A percentile compares a stretch with the other conserved stretches of the same genome.
phyloP scores from a whole-genome alignment of 805 yeast genomes.

The Yamadazyma phyllophila region DNA sequence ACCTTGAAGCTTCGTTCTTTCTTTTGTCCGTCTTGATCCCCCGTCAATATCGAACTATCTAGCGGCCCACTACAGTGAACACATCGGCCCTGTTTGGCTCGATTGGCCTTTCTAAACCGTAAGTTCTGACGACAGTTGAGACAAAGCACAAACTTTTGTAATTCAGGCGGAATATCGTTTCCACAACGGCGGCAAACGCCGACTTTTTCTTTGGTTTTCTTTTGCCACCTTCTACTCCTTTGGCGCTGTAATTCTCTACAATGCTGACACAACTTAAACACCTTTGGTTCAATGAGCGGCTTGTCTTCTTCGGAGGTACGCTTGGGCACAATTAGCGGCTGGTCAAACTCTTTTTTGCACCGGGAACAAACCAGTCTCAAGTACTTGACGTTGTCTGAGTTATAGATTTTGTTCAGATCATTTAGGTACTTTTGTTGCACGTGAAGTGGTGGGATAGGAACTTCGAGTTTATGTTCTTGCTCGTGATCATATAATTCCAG shows the following conservation, averaged over 20 bases:
- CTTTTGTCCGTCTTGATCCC: slow-evolving; percentile 12
- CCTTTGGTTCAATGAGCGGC: slow-evolving; percentile 39
- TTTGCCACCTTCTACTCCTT: slow-evolving; percentile 64
- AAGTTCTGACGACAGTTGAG: slow-evolving; percentile 56
- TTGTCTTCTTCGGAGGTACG: slow-evolving; percentile 14
- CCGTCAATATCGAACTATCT: slow-evolving; percentile 37
- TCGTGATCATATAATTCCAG: not conserved
- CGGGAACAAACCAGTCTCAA: slow-evolving; percentile 47
- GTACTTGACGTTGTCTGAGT: slow-evolving; percentile 19
- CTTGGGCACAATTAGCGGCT: slow-evolving; percentile 34
- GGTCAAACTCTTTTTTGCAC: slow-evolving; percentile 60
- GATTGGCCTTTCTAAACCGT: slow-evolving; percentile 52
- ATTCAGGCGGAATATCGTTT: slow-evolving; percentile 47
- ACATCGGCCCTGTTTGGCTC: slow-evolving; percentile 64
- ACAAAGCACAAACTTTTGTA: slow-evolving; percentile 55
- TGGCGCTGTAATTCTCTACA: slow-evolving; percentile 64
- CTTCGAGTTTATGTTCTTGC: slow-evolving; percentile 18
- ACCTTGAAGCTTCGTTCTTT: slow-evolving; percentile 49
- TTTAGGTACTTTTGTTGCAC: slow-evolving; percentile 40
- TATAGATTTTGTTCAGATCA: slow-evolving; percentile 13
- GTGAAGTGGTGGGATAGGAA: slow-evolving; percentile 44
- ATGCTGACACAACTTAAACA: slow-evolving; percentile 58
- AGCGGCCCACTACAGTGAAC: slow-evolving; percentile 66
- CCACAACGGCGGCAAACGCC: slow-evolving; percentile 72
- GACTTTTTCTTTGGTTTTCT: slow-evolving; percentile 53